Evolutionary conservation across 345 rosid species (phyloP), one percentile per base, ranked within the genome.

Genomic region (Euphorbia pulcherrima): DNA sequence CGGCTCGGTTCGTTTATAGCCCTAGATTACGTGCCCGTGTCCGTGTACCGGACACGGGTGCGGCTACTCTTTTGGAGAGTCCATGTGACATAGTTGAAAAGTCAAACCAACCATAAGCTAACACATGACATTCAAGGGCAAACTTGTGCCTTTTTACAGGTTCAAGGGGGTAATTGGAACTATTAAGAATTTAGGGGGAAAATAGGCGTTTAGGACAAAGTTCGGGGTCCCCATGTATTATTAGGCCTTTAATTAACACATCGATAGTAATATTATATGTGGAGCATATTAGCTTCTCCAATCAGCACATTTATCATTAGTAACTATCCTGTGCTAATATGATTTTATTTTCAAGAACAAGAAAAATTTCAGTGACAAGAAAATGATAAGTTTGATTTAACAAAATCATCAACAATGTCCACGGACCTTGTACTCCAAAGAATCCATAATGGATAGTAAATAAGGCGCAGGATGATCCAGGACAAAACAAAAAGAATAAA

Each of bases 371-470:
- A 44, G 55, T 53, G 18, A n/a, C 21, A 53, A 18, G 11, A 0
- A 58, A 46, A 8, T 20, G 29, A 26, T 4, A 67, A 24, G 27
- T 41, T 54, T 18, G 4, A 35, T 20, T 64, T 53, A 16, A 29
- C 18, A 47, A 18, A 28, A 35, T 70, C 8, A 67, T 56, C 63
- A 65, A 53, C 29, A 46, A n/a, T n/a, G n/a, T 37, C 39, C 60
- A 76, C 86, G 29, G 77, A 95, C 99, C 99, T 95, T 65, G 99
- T 95, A 75, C 99, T 95, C 99, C 99, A 90, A 58, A 95, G 87
- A 79, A 95, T 65, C 99, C 99, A 95, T 69, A 92, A 95, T 62
- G 99, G 99, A 73, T 71, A 95, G 80, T 88, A 95, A 64, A 90
- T 82, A 67, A 95, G 97, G 59, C 99, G 97, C 68, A 95, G 82